Evolutionary conservation across 2,329 filamentous ascomycete genomes (phyloP).

Genomic region (Parastagonospora nodorum): DNA sequence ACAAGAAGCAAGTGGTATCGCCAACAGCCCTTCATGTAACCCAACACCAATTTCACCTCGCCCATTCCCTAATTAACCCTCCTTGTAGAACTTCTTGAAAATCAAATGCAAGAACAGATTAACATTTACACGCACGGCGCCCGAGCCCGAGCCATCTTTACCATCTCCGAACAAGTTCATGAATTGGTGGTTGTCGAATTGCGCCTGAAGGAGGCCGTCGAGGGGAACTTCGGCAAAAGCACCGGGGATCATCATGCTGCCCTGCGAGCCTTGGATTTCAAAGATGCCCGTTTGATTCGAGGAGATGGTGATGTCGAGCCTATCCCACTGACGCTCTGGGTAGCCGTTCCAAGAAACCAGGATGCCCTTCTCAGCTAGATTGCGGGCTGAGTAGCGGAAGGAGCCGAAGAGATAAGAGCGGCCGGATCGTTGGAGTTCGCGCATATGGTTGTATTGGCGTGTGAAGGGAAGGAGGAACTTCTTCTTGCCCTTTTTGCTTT

Average conservation of each 20-base stretch:
- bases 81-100: constrained; percentile 95
- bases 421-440: constrained; percentile 88
- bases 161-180: constrained; percentile 77
- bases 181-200: constrained; percentile 96
- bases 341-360: constrained; percentile 90
- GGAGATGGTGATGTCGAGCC: constrained; percentile 91
- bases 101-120: constrained; percentile 95
- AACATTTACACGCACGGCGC: constrained; percentile 81
- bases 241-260: constrained; percentile 94
- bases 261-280: constrained; percentile 85
- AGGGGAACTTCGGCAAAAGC: constrained; percentile 87
- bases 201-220: constrained; percentile 91
- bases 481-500: constrained; percentile 96
- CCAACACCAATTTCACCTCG: background rate
- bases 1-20: too few relatives aligned
- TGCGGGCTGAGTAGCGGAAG: constrained; percentile 93
- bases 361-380: constrained; percentile 90
- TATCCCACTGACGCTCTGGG: constrained; percentile 81
- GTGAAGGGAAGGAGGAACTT: constrained; percentile 95
- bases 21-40: too few relatives aligned
- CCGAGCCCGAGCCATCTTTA: constrained; percentile 24
- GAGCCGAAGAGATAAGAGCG: constrained; percentile 97
- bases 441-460: constrained; percentile 98
- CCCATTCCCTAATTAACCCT: constrained; percentile 27
- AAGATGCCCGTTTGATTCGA: constrained; percentile 95